Base-by-base conservation (phyloP, 371 early-diverging fungal species). In the Mortierella sp. region DNA sequence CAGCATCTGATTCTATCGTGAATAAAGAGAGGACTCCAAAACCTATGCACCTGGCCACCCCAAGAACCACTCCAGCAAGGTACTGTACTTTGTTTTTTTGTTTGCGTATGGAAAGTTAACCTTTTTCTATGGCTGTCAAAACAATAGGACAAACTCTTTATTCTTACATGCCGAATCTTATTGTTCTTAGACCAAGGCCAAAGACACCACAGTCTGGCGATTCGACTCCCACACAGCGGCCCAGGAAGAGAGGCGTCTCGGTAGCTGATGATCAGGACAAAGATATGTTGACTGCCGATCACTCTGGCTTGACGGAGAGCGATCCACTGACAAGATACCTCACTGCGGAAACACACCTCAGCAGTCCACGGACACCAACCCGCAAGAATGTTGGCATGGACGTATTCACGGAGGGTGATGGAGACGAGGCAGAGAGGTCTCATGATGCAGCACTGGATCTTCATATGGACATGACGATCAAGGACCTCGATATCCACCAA, bases 251-350 rank as follows among this genome's bases (percentile, higher is more conserved):
- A 26, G 50, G 45, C 45, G n/a, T n/a, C 9, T 31, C n/a, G 24
- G 22, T 31, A 45, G 58, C n/a, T 37, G 72, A 66, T 48, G 67
- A 64, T 77, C 68, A 77, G 43, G 68, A 63, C 34, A 39, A 43
- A 2, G 41, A 68, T 39, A 69, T 76, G 48, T 13, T 45, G 19
- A 47, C 64, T 4, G 70, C 48, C 19, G 50, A 31, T 11, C 43
- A 65, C 2, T 24, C 26, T 37, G 10, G 43, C 14, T 48, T 79
- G 66, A 79, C 71, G 9, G 53, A 31, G 13, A n/a, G 31, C 19
- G 79, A 79, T 40, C 79, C 79, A 0, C 61, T 79, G 19, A 47
- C 74, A 19, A 73, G 48, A n/a, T 79, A 79, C 37, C 74, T 79
- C 29, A 55, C 65, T n/a, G 24, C 73, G 13, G 34, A 64, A 26